Evolutionary conservation across 257 asterid genomes (phyloP), one percentile per base, ranked within the genome.

Genomic region (Scutellaria minor): DNA sequence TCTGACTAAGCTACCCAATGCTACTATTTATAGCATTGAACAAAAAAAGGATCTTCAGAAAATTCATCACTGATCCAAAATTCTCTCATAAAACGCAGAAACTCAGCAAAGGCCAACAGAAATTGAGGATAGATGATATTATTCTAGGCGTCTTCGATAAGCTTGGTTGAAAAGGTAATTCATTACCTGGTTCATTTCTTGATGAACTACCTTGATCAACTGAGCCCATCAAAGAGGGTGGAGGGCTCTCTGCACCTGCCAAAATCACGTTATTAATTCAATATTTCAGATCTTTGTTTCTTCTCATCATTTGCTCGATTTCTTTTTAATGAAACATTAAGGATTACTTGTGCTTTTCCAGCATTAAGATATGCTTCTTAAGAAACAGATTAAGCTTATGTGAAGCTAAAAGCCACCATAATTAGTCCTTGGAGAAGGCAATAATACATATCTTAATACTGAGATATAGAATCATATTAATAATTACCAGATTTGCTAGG

Each of bases 191-290:
- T 73, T 75, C 77, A 67, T 71, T 63, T 57, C 64, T 35, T 52
- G 77, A 35, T 68, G 83, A 50, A 66, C 68, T 27, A 41, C 9
- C 83, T 48, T 81, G 76, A 55, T 81, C 76, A 55, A 73, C 46
- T 47, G 75, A 78, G 62, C 75, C 70, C 35, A 15, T 65, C 14
- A 44, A 11, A 63, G 86, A 68, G 22, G 83, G 83, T 15, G 87
- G 82, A 45, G 81, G 83, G 74, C 74, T 72, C 55, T 51, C 54
- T 55, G 73, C 75, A 70, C 75, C 91, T 85, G 84, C 68, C 66
- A 44, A 76, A 64, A 27, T 11, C 6, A 42, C 12, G 14, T 31
- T 20, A 7, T n/a, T 72, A 69, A 45, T 52, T 14, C 52, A 50
- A 4, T n/a, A 40, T 40, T 58, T 48, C 9, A 18, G 60, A 41